Evolutionary conservation across 2,329 filamentous ascomycete genomes (phyloP), one percentile per base, ranked within the genome.

Genomic region (Fusarium sarcochroum): DNA sequence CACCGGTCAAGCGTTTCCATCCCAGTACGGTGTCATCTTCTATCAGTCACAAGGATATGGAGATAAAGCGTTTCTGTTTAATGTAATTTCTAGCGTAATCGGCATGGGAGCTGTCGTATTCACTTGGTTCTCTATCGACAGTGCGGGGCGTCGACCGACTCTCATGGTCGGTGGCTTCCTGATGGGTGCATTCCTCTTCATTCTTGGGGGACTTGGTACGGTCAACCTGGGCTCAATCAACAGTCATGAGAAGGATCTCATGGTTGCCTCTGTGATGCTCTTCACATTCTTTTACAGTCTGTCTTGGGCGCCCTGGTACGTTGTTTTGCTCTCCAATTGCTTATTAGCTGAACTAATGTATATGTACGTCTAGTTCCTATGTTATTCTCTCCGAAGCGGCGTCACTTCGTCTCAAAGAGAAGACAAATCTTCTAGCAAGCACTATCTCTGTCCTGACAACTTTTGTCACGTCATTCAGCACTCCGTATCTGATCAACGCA

Each of bases 401-500:
- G 4, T 48, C 75, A 0, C 55, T 65, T 4, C 71, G 75, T 2
- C 66, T 78, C 21, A 75, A 75, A 40, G 76, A 78, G 30, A 78
- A 77, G 64, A 78, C 73, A 1, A 78, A 72, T 8, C 68, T 76
- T 2, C 42, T 77, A 4, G 76, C 74, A 2, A 67, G 63, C 7
- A 66, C 72, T 27, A 73, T 77, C 7, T 77, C 76, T 4, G 66
- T 77, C 4, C 21, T 77, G 25, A 73, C 75, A 8, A 76, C 74
- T 0, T 78, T 78, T 52, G 74, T 72, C 4, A 76, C 79, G 1
- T 75, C 74, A 0, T 82, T 81, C 59, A 77, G 76, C 1, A 68
- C 78, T 13, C 78, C 80, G 0, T 81, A 82, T 34, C 74, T 82
- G 0, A 66, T 80, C n/a, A 73, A 80, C 30, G 27, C 27, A 30